Evolutionary conservation across 164 flowering plant genomes (phyloP), one percentile per base, ranked within the genome.

Genomic region (Aristolochia fimbriata): DNA sequence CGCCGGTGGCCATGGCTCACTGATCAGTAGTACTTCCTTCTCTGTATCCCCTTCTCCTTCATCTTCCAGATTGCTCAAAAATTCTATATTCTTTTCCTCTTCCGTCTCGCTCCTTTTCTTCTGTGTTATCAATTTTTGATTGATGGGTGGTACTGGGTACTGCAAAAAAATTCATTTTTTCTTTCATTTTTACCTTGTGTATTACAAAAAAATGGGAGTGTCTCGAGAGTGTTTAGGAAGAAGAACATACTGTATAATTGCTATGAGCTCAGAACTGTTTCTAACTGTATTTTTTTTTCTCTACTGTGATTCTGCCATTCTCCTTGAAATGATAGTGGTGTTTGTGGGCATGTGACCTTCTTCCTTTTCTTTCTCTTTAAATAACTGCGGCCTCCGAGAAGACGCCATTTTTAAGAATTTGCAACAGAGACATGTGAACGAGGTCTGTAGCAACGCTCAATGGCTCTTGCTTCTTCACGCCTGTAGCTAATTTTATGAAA

Each of bases 1-100:
- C 73, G 43, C 78, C 76, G 0, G 73, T 76, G 19, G 81, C 88
- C 57, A 77, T 79, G 82, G 85, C 85, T 72, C 86, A 80, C 56
- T 74, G 21, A 59, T 16, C n/a, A n/a, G n/a, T n/a, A n/a, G n/a
- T 17, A 15, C 20, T n/a, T 17, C 53, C 15, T 58, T 12, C 12
- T 15, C 45, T 9, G 12, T 19, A 22, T 48, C 61, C 43, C 61
- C 14, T 41, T 41, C 48, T 30, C 58, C 30, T 17, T 45, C 43
- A 11, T 25, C 25, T 52, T 58, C 15, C 51, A 14, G 27, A 10
- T 22, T 20, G 4, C 30, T 27, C 30, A 15, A 31, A 15, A 24
- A 7, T 21, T 53, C 57, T 53, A n/a, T 20, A 27, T 27, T 27
- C n/a, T 15, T 49, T 30, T 21, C 17, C 47, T 45, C 41, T 30